Percentiles rank a stretch among this genome's conserved stretches.
These are phyloP conservation scores for Centrapalus pauciflorus DNA, from an alignment of 129 eudicot species.

Conservation along the genomic window DNA sequence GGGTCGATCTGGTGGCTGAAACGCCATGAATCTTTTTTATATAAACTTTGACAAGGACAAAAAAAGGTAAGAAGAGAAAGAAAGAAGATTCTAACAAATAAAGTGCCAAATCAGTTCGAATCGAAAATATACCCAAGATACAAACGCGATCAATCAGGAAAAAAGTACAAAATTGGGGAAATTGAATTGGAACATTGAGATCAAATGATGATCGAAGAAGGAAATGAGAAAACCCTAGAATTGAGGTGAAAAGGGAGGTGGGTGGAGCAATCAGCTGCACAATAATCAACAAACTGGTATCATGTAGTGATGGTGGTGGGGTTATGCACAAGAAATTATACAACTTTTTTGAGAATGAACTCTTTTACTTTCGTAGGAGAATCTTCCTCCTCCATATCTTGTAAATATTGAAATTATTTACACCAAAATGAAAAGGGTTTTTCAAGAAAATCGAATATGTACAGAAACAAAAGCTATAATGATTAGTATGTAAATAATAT, in stretches of 20 bases:
- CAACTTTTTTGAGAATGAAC: neutral
- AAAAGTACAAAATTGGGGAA: slow-evolving; percentile 13
- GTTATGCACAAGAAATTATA: neutral
- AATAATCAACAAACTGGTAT: slow-evolving; percentile 6
- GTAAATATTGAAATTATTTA: neutral
- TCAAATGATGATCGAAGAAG: neutral
- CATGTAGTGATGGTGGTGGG: slow-evolving; percentile 9
- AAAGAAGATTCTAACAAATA: neutral
- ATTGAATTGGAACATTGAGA: neutral
- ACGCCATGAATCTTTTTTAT: slow-evolving; percentile 33
- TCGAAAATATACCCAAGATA: slow-evolving; percentile 6
- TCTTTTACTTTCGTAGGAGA: neutral
- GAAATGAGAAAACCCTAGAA: slow-evolving; percentile 8
- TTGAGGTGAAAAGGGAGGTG: slow-evolving; percentile 17
- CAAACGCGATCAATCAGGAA: neutral
- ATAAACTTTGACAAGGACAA: neutral
- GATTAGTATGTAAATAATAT: neutral
- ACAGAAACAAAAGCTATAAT: neutral
- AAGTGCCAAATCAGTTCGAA: neutral
- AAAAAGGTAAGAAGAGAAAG: slow-evolving; percentile 4
- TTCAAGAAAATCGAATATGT: neutral
- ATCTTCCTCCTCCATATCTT: neutral
- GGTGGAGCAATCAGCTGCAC: slow-evolving; percentile 19
- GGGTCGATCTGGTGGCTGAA: slow-evolving; percentile 36
- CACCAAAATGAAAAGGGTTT: neutral